Conservation (phyloP, 2,329 filamentous ascomycete genomes). For the Colletotrichum sp. region DNA sequence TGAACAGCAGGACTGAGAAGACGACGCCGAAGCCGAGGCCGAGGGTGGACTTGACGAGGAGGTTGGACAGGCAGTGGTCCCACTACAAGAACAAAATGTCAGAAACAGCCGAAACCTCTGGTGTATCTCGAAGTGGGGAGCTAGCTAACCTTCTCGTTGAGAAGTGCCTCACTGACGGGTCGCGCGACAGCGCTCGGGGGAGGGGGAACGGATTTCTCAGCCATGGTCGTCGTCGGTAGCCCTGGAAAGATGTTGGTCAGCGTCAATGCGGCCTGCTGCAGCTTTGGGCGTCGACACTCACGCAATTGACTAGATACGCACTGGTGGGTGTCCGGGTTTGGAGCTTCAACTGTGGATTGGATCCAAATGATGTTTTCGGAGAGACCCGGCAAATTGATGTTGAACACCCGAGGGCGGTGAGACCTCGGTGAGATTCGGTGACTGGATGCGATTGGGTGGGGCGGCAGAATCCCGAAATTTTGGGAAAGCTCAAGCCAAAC, state of each 20-base stretch:
- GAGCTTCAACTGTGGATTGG: conserved; percentile 16
- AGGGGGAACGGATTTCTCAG: conserved; percentile 58
- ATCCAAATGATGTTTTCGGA: conserved; percentile 25
- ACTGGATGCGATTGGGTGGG: conserved; percentile 25
- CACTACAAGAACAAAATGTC: conserved; percentile 64
- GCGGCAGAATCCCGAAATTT: conserved; percentile 54
- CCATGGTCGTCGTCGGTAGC: conserved; percentile 45
- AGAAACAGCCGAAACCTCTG: not conserved
- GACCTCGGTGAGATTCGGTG: not conserved
- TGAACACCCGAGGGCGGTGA: conserved; percentile 50
- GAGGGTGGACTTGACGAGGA: conserved; percentile 95
- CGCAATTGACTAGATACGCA: conserved; percentile 15
- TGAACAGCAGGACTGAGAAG: conserved; percentile 98
- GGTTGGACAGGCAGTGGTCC: conserved; percentile 97
- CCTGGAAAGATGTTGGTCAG: conserved; percentile 21
- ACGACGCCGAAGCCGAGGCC: conserved; percentile 97
- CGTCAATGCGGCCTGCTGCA: conserved; percentile 19
- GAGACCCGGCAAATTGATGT: conserved; percentile 37
- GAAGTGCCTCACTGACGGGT: conserved; percentile 94
- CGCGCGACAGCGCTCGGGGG: conserved; percentile 71
- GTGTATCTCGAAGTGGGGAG: not conserved
- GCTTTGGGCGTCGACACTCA: conserved; percentile 1
- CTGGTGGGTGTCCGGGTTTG: conserved; percentile 14
- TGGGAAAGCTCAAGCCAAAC: conserved; percentile 30
- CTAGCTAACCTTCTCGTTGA: conserved; percentile 90